Conservation (phyloP, 768 basidiomycete genomes). For the Trametes gibbosa region DNA sequence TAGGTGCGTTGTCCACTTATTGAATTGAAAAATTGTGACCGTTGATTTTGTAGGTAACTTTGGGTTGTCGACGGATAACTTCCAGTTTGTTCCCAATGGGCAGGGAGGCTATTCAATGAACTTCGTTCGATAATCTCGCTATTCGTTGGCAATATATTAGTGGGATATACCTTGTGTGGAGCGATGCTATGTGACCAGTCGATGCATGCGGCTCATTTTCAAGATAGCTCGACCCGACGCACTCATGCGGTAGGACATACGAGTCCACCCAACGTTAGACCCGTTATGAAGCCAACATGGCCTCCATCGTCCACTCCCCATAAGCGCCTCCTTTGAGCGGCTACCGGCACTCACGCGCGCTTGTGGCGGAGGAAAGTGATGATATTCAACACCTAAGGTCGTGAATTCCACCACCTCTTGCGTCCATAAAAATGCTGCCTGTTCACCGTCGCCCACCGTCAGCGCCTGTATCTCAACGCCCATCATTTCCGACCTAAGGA, state of each 20-base stretch:
- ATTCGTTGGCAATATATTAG: no score
- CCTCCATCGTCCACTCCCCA: no score
- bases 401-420: neutral
- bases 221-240: no score
- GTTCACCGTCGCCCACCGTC: neutral
- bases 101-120: conserved; percentile 96
- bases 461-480: neutral
- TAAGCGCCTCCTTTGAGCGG: no score
- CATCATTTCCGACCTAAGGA: neutral
- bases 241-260: no score
- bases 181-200: no score
- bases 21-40: neutral
- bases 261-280: no score
- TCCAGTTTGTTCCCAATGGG: conserved; percentile 92
- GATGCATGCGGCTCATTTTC: no score
- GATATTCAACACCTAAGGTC: neutral
- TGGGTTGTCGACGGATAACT: conserved; percentile 93
- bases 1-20: conserved; percentile 52
- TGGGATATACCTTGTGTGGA: no score
- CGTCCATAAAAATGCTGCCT: neutral
- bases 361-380: neutral
- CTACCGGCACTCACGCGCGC: neutral
- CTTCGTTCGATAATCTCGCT: conserved; percentile 42
- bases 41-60: conserved; percentile 65
- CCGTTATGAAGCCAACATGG: no score